Percentiles rank a stretch among this genome's conserved stretches.
Evolutionary conservation across 768 basidiomycete species (phyloP).

Genomic region (Hysterangium stoloniferum): DNA sequence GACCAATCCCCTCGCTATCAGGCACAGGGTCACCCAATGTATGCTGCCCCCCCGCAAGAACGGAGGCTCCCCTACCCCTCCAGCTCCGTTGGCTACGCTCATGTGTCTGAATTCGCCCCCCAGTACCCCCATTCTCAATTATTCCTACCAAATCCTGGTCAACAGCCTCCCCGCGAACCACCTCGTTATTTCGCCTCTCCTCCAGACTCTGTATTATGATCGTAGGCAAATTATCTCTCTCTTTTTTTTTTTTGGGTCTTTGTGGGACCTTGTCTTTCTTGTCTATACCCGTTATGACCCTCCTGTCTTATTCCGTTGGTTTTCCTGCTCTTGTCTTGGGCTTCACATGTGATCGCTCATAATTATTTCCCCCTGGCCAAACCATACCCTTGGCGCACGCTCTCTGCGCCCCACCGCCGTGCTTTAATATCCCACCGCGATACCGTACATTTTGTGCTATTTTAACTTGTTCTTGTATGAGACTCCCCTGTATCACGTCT

Average conservation of each 20-base stretch:
- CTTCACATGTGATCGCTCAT: no score
- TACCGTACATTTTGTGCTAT: no score
- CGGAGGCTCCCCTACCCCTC: conserved; percentile 2
- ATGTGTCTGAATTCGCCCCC: not conserved
- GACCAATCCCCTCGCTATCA: not conserved
- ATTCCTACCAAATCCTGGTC: not conserved
- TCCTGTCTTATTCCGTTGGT: no score
- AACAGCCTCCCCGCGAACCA: not conserved
- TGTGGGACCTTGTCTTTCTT: no score
- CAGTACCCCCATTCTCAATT: not conserved
- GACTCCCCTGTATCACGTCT: no score
- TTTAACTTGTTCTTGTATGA: no score
- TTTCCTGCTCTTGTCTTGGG: no score
- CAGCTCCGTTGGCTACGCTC: not conserved
- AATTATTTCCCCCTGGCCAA: no score
- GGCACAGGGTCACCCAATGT: not conserved
- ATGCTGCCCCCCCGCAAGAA: not conserved
- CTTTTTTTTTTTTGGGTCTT: not conserved
- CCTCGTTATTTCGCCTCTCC: conserved; percentile 6
- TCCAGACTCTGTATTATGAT: not conserved
- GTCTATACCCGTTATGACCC: no score
- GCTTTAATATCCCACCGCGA: no score
- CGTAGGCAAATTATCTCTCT: not conserved
- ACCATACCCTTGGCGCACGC: no score
- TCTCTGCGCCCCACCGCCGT: no score